These are phyloP conservation scores for Bjerkandera adusta DNA, from an alignment of 1,284 basidiomycete genomes.

Conservation along the genomic window DNA sequence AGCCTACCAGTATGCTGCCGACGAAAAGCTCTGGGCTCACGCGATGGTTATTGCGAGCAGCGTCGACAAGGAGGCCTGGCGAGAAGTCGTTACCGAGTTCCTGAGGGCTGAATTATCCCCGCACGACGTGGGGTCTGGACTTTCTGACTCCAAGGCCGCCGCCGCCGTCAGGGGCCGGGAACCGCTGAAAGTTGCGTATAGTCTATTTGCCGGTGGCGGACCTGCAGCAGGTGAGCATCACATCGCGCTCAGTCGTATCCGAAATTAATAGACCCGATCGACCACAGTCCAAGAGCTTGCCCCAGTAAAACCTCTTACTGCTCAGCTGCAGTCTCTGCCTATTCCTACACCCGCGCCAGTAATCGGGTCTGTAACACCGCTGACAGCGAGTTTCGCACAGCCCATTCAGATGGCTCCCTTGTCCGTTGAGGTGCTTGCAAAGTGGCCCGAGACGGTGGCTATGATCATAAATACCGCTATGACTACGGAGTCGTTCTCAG, in stretches of 20 bases:
- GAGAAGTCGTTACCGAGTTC: slow-evolving; percentile 87
- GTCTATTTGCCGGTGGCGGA: slow-evolving; percentile 84
- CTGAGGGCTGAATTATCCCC: slow-evolving; percentile 74
- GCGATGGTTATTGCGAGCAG: slow-evolving; percentile 94
- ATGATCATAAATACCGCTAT: slow-evolving; percentile 82
- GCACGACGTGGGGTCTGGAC: not conserved
- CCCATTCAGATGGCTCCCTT: slow-evolving; percentile 42
- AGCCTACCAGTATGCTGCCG: slow-evolving; percentile 87
- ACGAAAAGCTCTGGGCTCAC: slow-evolving; percentile 92
- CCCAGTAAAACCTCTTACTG: slow-evolving; percentile 54
- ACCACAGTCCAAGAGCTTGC: slow-evolving; percentile 73
- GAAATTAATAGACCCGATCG: slow-evolving; percentile 1
- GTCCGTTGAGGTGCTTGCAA: slow-evolving; percentile 55
- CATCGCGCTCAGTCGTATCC: slow-evolving; percentile 2
- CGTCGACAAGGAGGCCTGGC: slow-evolving; percentile 92
- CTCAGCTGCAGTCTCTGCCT: slow-evolving; percentile 36
- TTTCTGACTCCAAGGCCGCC: not conserved
- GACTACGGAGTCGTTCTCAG: slow-evolving; percentile 62
- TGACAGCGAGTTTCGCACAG: slow-evolving; percentile 62
- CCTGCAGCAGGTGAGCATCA: slow-evolving; percentile 62
- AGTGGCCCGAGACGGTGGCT: slow-evolving; percentile 87
- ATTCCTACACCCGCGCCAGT: slow-evolving; percentile 35
- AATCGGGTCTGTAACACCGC: slow-evolving; percentile 45
- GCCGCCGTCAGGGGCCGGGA: slow-evolving; percentile 56
- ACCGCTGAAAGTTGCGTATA: slow-evolving; percentile 80